Base-by-base conservation (phyloP, 2,329 filamentous ascomycete genomes). In the Lecanosticta acicola region DNA sequence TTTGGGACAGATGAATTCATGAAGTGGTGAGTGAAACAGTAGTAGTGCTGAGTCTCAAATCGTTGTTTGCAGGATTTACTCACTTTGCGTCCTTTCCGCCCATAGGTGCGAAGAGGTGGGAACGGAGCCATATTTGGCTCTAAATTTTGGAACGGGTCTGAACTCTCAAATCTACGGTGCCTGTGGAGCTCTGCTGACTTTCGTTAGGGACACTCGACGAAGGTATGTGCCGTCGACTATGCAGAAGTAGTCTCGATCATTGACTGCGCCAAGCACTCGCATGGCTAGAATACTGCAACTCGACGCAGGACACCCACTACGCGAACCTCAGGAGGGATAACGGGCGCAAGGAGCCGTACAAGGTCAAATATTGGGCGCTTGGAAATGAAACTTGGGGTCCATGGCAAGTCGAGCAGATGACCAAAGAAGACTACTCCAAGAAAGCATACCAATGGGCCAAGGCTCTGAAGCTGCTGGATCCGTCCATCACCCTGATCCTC, bases 1-100 rank as follows among this genome's bases (percentile, higher is more conserved):
- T 90, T 93, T 59, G 87, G 87, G 46, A 93, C 87, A 0, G 85
- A 93, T 64, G 87, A 93, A 70, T 93, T 93, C 67, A 79, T 93
- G 76, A 76, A 82, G 56, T 91, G 85, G 85, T 87, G 4, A n/a
- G 13, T 5, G n/a, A 34, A 14, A 34, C 32, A 5, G 5, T 13
- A 4, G n/a, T 34, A 14, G 32, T 13, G 13, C 13, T 9, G 29
- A n/a, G 13, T 34, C 4, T n/a, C 17, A 34, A 13, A 14, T 13
- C n/a, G 5, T 13, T 4, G 32, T 16, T 5, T 5, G 5, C 32
- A 34, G 32, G 17, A 34, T 34, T n/a, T n/a, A n/a, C n/a, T n/a
- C n/a, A n/a, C n/a, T n/a, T n/a, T n/a, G n/a, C n/a, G n/a, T n/a
- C n/a, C n/a, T n/a, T n/a, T n/a, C n/a, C n/a, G n/a, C n/a, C n/a